Conservation (phyloP, 2,329 filamentous ascomycete species). For the Hypoxylon sp. region DNA sequence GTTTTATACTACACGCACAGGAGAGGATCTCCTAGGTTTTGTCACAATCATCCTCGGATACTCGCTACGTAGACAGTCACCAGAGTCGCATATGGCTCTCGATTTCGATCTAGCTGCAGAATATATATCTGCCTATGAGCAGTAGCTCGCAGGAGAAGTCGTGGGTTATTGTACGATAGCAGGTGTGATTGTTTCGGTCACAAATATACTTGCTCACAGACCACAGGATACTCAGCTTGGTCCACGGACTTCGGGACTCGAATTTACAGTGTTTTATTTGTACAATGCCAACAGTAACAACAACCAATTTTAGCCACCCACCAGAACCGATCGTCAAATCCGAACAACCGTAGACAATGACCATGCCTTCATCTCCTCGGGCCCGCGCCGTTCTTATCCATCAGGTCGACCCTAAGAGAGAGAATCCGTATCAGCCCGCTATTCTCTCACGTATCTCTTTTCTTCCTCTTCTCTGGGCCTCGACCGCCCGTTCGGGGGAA, state of each 20-base stretch:
- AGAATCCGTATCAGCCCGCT: background rate
- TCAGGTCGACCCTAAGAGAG: conserved; percentile 23
- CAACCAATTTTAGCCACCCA: background rate
- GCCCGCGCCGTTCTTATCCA: conserved; percentile 19
- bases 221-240: background rate
- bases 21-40: conserved; percentile 6
- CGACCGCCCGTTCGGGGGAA: background rate
- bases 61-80: conserved; percentile 13
- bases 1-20: conserved; percentile 15
- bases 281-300: conserved; percentile 23
- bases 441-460: no score
- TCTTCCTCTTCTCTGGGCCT: no score
- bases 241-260: conserved; percentile 4
- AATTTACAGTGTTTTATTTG: conserved; percentile 13
- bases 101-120: conserved; percentile 2
- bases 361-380: conserved; percentile 11
- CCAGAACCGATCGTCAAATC: conserved; percentile 3
- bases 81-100: conserved; percentile 4
- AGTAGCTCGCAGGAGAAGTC: no score
- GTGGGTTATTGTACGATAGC: background rate
- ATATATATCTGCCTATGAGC: background rate
- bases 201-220: background rate
- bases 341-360: conserved; percentile 11
- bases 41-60: conserved; percentile 19
- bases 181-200: background rate